Evolutionary conservation across 2,329 filamentous ascomycete species (phyloP).

Genomic region (Aspergillus brasiliensis): DNA sequence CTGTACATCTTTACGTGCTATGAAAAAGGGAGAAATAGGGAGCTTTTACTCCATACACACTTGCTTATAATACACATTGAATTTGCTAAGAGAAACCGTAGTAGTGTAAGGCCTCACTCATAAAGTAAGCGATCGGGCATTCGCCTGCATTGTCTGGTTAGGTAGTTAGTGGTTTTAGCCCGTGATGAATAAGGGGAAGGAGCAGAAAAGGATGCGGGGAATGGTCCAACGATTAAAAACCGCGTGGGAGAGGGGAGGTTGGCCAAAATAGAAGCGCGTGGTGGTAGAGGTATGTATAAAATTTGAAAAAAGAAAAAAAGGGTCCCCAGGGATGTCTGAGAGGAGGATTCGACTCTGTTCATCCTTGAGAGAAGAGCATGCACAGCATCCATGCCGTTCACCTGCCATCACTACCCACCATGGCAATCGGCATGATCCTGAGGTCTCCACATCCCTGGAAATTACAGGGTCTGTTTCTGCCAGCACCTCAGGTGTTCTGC

Average conservation of each 20-base stretch:
- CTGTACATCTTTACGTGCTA: background rate
- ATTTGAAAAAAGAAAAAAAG: too few relatives aligned
- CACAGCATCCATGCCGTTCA: background rate
- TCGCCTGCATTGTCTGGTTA: background rate
- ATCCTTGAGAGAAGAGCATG: background rate
- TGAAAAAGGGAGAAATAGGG: background rate
- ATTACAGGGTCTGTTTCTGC: slow-evolving; percentile 11
- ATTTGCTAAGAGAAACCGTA: background rate
- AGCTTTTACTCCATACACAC: background rate
- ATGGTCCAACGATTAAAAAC: background rate
- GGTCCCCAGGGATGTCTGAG: background rate
- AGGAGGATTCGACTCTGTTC: background rate
- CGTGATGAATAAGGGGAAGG: background rate
- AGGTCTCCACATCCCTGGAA: slow-evolving; percentile 1
- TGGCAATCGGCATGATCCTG: background rate
- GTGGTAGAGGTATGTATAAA: background rate
- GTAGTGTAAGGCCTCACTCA: background rate
- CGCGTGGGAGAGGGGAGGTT: background rate
- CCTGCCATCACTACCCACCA: slow-evolving; percentile 1
- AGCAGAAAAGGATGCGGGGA: background rate
- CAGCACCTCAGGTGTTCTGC: slow-evolving; percentile 1
- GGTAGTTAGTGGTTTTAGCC: background rate
- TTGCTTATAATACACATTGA: too few relatives aligned
- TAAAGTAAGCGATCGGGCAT: background rate
- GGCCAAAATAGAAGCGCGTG: background rate